Percentiles rank a stretch among this genome's conserved stretches.
These are phyloP conservation scores for Aspergillus persii DNA, from an alignment of 2,329 filamentous ascomycete genomes.

Conservation along the genomic window DNA sequence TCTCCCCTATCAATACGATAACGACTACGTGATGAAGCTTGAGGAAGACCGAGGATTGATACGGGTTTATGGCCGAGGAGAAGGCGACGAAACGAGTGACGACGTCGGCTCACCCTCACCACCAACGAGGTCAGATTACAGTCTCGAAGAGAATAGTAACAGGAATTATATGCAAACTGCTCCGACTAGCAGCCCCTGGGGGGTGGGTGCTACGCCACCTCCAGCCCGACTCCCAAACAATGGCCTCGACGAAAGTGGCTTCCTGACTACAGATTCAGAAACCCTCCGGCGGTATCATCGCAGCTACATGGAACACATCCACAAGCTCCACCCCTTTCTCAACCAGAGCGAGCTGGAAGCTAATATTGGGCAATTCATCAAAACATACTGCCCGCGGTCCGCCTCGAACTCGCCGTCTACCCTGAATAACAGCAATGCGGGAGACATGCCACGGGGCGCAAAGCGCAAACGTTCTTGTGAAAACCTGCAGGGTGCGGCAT, in stretches of 20 bases:
- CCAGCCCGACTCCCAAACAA: slow-evolving; percentile 38
- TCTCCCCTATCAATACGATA: slow-evolving; percentile 54
- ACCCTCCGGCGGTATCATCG: slow-evolving; percentile 52
- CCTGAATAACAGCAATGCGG: slow-evolving; percentile 13
- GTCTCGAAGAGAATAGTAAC: slow-evolving; percentile 21
- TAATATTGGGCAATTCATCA: slow-evolving; percentile 54
- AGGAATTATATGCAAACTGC: slow-evolving; percentile 32
- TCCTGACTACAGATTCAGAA: slow-evolving; percentile 52
- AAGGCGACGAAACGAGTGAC: slow-evolving; percentile 63
- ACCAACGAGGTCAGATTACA: slow-evolving; percentile 18
- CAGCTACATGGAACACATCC: slow-evolving; percentile 60
- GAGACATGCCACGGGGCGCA: slow-evolving; percentile 28
- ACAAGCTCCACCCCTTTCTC: slow-evolving; percentile 64
- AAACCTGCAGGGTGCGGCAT: slow-evolving; percentile 22
- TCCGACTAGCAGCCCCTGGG: slow-evolving; percentile 52
- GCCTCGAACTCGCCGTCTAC: slow-evolving; percentile 6
- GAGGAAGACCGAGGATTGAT: slow-evolving; percentile 74
- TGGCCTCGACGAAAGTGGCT: slow-evolving; percentile 51
- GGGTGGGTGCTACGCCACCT: slow-evolving; percentile 36
- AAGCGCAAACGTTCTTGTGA: slow-evolving; percentile 42
- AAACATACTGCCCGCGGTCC: slow-evolving; percentile 43
- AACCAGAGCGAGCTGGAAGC: slow-evolving; percentile 52
- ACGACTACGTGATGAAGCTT: slow-evolving; percentile 70
- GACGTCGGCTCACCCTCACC: slow-evolving; percentile 41
- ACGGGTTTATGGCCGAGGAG: slow-evolving; percentile 74